Base-by-base conservation (phyloP, 1,284 basidiomycete species). In the Trichosporon asahii region DNA sequence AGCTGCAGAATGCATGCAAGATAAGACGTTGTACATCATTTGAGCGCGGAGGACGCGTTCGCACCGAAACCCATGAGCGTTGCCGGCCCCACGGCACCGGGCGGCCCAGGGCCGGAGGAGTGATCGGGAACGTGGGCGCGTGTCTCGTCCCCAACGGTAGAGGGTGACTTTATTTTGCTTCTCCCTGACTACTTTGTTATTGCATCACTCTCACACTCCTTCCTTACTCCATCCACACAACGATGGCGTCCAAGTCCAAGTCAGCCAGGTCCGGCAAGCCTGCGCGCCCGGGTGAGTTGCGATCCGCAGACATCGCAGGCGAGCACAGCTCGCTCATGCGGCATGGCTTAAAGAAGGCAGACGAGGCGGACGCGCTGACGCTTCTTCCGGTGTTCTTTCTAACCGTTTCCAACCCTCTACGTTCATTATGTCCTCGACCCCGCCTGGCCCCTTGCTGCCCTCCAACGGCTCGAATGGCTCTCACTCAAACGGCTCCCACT, bases 181-280 rank as follows among this genome's bases (percentile, higher is more conserved):
- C 57, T 61, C 57, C 27, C 57, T n/a, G 18, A 33, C 35, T 6
- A 3, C 12, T 18, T 21, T 53, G 49, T 53, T 53, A 53, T 53
- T 53, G 49, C 49, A 23, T 53, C 49, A 53, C 49, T 23, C 14
- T 25, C 21, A 53, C 49, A n/a, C 49, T 53, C 21, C 21, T 53
- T 25, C 49, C 18, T n/a, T 1, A 8, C 18, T 25, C 49, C 49
- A 53, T 25, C 49, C 49, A 53, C 49, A 53, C 49, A 53, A 23
- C 49, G 40, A 53, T 53, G 49, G 49, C 49, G 49, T 61, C 57
- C 27, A 61, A 61, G 57, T 61, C 57, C 27, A 61, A 31, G 57
- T 33, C 57, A 61, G 29, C 57, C 21, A 18, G 57, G 49, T 53
- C 49, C 57, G 27, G 29, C 57, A 61, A 29, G 55, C 15, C 49